phyloP scores from a whole-genome alignment of 1,284 basidiomycete species.

The Sporisorium scitamineum region DNA sequence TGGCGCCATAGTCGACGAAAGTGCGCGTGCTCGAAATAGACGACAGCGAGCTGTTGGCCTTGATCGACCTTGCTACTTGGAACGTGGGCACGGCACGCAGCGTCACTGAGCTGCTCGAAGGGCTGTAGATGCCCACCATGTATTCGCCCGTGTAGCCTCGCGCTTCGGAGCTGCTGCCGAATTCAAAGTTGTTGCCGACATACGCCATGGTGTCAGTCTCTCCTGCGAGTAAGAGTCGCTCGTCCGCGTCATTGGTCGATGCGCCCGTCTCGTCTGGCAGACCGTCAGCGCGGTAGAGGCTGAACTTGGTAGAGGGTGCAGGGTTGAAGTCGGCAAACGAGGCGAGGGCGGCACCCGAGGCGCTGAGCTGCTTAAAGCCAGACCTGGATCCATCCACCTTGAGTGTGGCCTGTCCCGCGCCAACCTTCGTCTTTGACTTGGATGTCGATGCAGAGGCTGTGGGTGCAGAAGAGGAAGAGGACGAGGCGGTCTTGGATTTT shows the following conservation, averaged over 20 bases:
- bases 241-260: conserved; percentile 26
- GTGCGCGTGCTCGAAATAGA: conserved; percentile 49
- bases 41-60: conserved; percentile 53
- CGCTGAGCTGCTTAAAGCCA: conserved; percentile 29
- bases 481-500: conserved; percentile 39
- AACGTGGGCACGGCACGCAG: conserved; percentile 63
- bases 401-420: conserved; percentile 30
- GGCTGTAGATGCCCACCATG: conserved; percentile 66
- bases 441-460: conserved; percentile 26
- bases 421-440: conserved; percentile 26
- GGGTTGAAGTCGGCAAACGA: conserved; percentile 53
- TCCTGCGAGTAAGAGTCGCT: conserved; percentile 57
- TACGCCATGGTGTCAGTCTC: conserved; percentile 62
- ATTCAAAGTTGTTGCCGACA: conserved; percentile 58
- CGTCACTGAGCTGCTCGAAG: conserved; percentile 57
- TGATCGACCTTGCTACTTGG: conserved; percentile 59
- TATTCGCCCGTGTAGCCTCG: conserved; percentile 66
- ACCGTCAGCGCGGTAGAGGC: conserved; percentile 48
- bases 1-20: conserved; percentile 52
- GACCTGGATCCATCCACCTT: conserved; percentile 22
- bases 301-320: conserved; percentile 44
- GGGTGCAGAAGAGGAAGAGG: conserved; percentile 4
- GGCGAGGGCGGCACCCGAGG: conserved; percentile 39
- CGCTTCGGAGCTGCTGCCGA: conserved; percentile 50
- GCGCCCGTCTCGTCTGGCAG: conserved; percentile 44